Evolutionary conservation across 139 green algal species (phyloP).

Genomic region (Tetraselmis chui): DNA sequence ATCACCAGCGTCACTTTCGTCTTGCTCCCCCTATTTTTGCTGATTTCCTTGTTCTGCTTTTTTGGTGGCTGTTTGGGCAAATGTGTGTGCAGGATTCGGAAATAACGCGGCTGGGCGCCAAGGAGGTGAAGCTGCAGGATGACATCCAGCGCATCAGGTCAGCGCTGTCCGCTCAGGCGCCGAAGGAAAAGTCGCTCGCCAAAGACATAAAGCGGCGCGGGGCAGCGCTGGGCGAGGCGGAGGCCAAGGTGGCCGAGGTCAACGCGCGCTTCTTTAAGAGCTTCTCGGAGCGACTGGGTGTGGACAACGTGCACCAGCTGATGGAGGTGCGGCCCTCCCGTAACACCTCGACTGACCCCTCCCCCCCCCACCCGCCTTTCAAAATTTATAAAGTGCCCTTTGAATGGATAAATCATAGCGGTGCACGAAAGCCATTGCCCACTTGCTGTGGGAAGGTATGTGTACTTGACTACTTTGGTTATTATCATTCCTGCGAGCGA

Average conservation of each 20-base stretch:
- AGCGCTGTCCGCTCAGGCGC: background rate
- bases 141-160: slow-evolving; percentile 4
- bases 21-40: too few species aligned
- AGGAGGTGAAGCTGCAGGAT: slow-evolving; percentile 2
- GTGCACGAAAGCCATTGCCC: too few species aligned
- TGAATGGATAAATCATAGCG: too few species aligned
- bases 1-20: too few species aligned
- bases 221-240: background rate
- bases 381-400: too few species aligned
- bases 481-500: too few species aligned
- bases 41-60: too few species aligned
- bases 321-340: background rate
- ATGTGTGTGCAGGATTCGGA: background rate
- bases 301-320: slow-evolving; percentile 4
- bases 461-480: too few species aligned
- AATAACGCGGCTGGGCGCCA: background rate
- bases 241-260: background rate
- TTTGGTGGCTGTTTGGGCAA: too few species aligned
- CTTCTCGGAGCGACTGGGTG: background rate
- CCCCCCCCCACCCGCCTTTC: too few species aligned
- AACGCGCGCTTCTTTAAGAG: background rate
- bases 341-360: too few species aligned
- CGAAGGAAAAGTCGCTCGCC: background rate
- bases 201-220: slow-evolving; percentile 5
- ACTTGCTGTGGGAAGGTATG: too few species aligned